Base-by-base conservation (phyloP, 495 filamentous ascomycete species). In the Antarctomyces pellizariae region DNA sequence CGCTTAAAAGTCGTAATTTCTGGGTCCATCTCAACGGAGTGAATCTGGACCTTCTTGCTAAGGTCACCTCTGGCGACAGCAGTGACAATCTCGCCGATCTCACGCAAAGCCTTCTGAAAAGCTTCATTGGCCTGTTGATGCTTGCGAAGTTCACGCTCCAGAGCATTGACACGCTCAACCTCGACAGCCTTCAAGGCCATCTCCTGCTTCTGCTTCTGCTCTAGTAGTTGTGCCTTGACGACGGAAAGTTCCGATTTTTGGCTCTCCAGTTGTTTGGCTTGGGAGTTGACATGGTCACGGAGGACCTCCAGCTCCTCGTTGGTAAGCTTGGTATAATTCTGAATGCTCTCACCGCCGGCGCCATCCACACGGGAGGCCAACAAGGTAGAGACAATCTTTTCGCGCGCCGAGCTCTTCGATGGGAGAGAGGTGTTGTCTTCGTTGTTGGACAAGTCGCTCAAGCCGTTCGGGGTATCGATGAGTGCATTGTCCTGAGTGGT, bases 1-100 rank as follows among this genome's bases (percentile, higher is more conserved):
- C 77, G 71, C 56, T 99, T 99, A 63, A 99, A 99, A 3, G 75
- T 84, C n/a, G 77, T 79, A 41, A 99, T 99, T 58, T 99, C 89
- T 1, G 86, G 83, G 59, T 99, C 86, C 76, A 93, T 86, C 50
- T 99, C 86, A 38, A 82, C 66, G 5, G 76, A 75, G 45, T 95
- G 84, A 39, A 99, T 86, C 24, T 83, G 69, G 28, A 95, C 89
- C 52, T 95, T 95, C 63, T 91, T 92, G 46, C 79, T 90, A 28
- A 99, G 58, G 44, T 99, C 86, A 52, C 86, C 86, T 35, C 82
- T 77, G 27, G 86, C 86, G 22, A 93, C 86, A 32, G 79, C 79
- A 3, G 80, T 91, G 41, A 93, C 79, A 36, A 99, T 95, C 36
- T 75, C 84, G 29, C 86, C 86, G 45, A 99, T 99, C 49, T 99